Conservation (phyloP, 108 stramenopile genomes). For the Nannochloropsis salina region DNA sequence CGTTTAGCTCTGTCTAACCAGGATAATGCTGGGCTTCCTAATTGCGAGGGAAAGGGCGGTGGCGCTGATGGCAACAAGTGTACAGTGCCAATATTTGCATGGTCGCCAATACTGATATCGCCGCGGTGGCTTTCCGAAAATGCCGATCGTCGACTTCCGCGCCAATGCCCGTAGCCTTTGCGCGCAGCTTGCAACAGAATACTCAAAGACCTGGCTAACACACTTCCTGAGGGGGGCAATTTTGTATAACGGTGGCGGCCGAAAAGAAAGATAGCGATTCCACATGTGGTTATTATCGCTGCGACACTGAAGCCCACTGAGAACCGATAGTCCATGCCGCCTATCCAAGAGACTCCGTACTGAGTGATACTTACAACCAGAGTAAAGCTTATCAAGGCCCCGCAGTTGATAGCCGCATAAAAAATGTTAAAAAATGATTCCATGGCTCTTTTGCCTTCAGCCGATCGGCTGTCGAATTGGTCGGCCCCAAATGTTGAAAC, state of each 20-base stretch:
- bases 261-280: constrained; percentile 40
- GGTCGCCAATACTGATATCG: constrained; percentile 24
- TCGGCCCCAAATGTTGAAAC: constrained; percentile 56
- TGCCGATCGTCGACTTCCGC: background rate
- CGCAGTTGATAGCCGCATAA: constrained; percentile 56
- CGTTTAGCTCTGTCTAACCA: constrained; percentile 18
- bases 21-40: constrained; percentile 1
- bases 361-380: constrained; percentile 55
- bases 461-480: constrained; percentile 47
- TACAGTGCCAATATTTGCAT: constrained; percentile 12
- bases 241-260: background rate
- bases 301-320: constrained; percentile 55
- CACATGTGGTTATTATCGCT: constrained; percentile 44
- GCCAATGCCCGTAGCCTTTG: background rate
- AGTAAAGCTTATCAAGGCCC: constrained; percentile 54
- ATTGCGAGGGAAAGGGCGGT: no score
- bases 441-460: constrained; percentile 36
- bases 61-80: no score
- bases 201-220: constrained; percentile 22
- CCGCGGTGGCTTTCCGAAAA: background rate
- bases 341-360: constrained; percentile 49
- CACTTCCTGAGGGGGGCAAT: constrained; percentile 32
- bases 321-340: constrained; percentile 55
- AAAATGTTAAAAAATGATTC: constrained; percentile 52
- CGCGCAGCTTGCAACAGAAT: constrained; percentile 45